These are phyloP conservation scores for Acacia concinna DNA, from an alignment of 331 rosid genomes.

Conservation along the genomic window DNA sequence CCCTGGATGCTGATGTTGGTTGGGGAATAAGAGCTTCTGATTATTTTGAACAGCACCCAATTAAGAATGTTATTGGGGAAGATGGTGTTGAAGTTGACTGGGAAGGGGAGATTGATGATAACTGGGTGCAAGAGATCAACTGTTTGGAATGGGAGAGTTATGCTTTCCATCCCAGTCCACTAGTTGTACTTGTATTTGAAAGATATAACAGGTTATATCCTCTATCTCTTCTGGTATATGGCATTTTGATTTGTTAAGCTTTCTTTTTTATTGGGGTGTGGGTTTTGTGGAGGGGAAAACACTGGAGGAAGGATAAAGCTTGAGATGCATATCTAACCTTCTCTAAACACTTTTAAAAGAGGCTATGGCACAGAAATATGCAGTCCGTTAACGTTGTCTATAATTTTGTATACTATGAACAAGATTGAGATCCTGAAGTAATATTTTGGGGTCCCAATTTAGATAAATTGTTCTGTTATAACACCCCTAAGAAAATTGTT, in stretches of 20 bases:
- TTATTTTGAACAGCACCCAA: constrained; percentile 1
- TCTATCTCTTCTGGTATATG: neutral
- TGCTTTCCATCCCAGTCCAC: constrained; percentile 3
- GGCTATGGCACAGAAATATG: neutral
- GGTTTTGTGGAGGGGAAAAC: neutral
- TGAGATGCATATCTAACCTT: neutral
- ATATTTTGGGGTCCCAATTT: neutral
- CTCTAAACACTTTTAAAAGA: neutral
- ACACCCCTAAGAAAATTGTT: neutral
- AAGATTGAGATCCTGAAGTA: neutral
- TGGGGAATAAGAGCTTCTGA: constrained; percentile 5
- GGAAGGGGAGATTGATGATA: neutral
- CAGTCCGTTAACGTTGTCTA: neutral
- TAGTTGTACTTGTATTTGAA: constrained; percentile 5
- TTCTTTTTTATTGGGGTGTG: neutral
- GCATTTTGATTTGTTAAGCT: neutral
- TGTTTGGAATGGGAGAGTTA: constrained; percentile 4
- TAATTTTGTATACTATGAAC: neutral
- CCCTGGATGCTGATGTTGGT: neutral
- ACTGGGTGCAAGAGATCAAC: constrained; percentile 3
- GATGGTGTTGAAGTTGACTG: constrained; percentile 6
- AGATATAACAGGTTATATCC: constrained; percentile 1
- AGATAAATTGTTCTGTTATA: neutral
- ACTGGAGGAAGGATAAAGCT: neutral
- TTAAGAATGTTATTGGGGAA: neutral